These are phyloP conservation scores for Peronospora farinosa DNA, from an alignment of 352 stramenopile species.

Conservation along the genomic window DNA sequence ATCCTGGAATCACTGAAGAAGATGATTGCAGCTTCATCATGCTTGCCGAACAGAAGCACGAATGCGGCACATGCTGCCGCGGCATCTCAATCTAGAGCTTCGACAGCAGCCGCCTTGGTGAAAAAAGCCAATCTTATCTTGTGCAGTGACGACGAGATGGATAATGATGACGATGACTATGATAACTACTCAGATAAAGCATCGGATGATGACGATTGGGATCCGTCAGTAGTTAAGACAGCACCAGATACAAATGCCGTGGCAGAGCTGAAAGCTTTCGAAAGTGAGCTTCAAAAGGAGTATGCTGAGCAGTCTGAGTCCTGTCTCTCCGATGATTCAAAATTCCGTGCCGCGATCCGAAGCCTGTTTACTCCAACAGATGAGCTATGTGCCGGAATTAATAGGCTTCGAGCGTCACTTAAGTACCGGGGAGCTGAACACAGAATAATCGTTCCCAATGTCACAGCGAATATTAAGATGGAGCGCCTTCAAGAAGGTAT, in stretches of 20 bases:
- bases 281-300: conserved; percentile 29
- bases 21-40: conserved; percentile 8
- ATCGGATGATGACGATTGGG: conserved; percentile 31
- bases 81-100: conserved; percentile 4
- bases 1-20: conserved; percentile 45
- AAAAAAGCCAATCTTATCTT: conserved; percentile 40
- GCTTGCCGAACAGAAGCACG: conserved; percentile 10
- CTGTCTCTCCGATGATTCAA: conserved; percentile 36
- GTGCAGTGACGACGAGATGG: conserved; percentile 59
- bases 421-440: conserved; percentile 53
- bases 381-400: conserved; percentile 56
- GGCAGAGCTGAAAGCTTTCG: conserved; percentile 22
- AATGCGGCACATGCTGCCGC: conserved; percentile 2
- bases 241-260: conserved; percentile 4
- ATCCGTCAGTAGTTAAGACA: conserved; percentile 26
- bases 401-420: conserved; percentile 41
- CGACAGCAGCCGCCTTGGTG: conserved; percentile 4
- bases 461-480: conserved; percentile 61
- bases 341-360: conserved; percentile 60
- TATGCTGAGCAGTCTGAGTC: conserved; percentile 54
- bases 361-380: conserved; percentile 70
- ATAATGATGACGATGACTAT: conserved; percentile 54
- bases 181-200: conserved; percentile 35
- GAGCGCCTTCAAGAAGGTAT: conserved; percentile 50
- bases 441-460: conserved; percentile 52